Conservation (phyloP, 2,329 filamentous ascomycete genomes). For the Aureobasidium sp. region DNA sequence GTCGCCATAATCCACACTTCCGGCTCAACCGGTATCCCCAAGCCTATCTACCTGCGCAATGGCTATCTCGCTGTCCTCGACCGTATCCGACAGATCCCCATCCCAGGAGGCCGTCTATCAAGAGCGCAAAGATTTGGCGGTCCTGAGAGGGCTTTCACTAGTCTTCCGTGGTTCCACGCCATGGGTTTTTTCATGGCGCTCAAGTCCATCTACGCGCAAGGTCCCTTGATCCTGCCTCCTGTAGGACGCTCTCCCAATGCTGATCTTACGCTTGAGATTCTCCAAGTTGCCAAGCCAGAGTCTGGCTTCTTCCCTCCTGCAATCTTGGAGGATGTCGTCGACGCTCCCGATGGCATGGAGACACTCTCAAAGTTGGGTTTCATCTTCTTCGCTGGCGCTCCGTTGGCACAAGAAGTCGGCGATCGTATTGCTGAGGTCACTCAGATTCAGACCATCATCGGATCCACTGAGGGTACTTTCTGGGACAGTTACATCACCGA, state of each 20-base stretch:
- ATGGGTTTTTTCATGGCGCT: constrained; percentile 19
- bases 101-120: constrained; percentile 26
- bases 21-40: constrained; percentile 38
- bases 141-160: constrained; percentile 22
- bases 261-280: constrained; percentile 19
- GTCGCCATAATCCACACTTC: constrained; percentile 38
- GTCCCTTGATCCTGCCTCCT: constrained; percentile 15
- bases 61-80: constrained; percentile 32
- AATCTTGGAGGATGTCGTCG: constrained; percentile 17
- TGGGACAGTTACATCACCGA: constrained; percentile 19
- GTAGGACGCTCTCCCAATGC: constrained; percentile 13
- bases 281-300: constrained; percentile 18
- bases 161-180: constrained; percentile 18
- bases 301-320: constrained; percentile 18
- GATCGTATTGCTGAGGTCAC: constrained; percentile 14
- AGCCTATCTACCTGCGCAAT: constrained; percentile 35
- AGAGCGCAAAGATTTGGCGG: constrained; percentile 17
- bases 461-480: constrained; percentile 18
- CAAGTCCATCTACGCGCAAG: constrained; percentile 15
- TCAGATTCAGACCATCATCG: constrained; percentile 15
- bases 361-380: constrained; percentile 14
- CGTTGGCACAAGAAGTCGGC: constrained; percentile 16
- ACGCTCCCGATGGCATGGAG: constrained; percentile 15
- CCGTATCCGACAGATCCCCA: constrained; percentile 31
- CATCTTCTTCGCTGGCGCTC: constrained; percentile 17